phyloP scores from a whole-genome alignment of 371 early-diverging fungal species.

The Antonospora locustae region DNA sequence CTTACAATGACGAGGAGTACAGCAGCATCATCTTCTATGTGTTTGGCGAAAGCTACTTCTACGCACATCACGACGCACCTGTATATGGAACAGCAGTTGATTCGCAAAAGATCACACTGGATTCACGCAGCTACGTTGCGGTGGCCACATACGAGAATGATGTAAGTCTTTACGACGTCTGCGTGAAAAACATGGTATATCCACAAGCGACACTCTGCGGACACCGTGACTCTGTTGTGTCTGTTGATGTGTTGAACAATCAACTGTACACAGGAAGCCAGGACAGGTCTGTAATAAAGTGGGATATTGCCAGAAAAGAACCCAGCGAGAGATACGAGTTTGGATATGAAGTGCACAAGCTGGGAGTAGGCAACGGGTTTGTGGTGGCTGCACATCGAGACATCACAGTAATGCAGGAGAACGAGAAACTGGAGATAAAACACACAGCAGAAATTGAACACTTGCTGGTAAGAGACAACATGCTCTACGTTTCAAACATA shows the following conservation, averaged over 20 bases:
- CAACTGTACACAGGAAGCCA: conserved; percentile 14
- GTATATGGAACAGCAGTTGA: conserved; percentile 27
- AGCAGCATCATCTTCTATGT: conserved; percentile 14
- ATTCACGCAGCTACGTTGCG: conserved; percentile 11
- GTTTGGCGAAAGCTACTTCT: conserved; percentile 15
- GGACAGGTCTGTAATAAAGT: conserved; percentile 30
- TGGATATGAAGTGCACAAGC: background rate
- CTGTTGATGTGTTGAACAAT: background rate
- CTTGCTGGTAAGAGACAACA: conserved; percentile 13
- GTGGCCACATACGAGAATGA: conserved; percentile 37
- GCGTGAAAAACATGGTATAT: conserved; percentile 15
- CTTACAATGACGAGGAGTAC: conserved; percentile 28
- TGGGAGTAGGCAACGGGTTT: background rate
- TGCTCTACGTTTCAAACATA: background rate
- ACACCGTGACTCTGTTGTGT: conserved; percentile 18
- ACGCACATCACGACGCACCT: conserved; percentile 37
- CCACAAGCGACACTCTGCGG: conserved; percentile 34
- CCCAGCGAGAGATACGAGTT: background rate
- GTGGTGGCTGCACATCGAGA: background rate
- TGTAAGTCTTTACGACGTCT: conserved; percentile 33
- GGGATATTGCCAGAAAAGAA: conserved; percentile 27
- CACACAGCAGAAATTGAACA: background rate
- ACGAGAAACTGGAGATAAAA: conserved; percentile 2
- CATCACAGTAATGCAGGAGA: background rate
- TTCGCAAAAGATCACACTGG: conserved; percentile 5